A percentile compares a stretch with the other conserved stretches of the same genome.
These are phyloP conservation scores for Ramichloridium luteum DNA, from an alignment of 2,329 filamentous ascomycete genomes.

Conservation along the genomic window DNA sequence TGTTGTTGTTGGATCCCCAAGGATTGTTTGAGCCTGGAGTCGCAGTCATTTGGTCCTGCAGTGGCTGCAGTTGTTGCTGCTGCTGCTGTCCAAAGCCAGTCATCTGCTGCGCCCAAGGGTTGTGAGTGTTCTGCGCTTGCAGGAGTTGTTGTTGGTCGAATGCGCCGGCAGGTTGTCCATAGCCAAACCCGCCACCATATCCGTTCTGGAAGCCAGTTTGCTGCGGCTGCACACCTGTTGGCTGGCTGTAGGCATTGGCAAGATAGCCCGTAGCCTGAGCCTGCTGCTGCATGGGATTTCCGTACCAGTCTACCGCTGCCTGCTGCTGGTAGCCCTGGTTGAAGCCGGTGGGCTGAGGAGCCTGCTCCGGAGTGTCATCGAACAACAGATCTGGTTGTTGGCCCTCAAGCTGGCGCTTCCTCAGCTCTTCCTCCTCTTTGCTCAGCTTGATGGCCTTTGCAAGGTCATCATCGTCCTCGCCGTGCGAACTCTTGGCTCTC, in stretches of 20 bases:
- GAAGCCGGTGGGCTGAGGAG: constrained; percentile 66
- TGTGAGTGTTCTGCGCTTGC: constrained; percentile 50
- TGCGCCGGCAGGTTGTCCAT: constrained; percentile 49
- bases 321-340: constrained; percentile 98
- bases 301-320: constrained; percentile 90
- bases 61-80: constrained; percentile 38
- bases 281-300: constrained; percentile 62
- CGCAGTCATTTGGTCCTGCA: constrained; percentile 47
- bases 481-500: constrained; percentile 39
- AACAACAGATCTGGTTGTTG: constrained; percentile 67
- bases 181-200: constrained; percentile 53
- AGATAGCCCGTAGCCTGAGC: constrained; percentile 49
- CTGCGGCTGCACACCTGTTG: constrained; percentile 56
- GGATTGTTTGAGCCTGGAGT: constrained; percentile 88
- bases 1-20: constrained; percentile 54
- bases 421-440: constrained; percentile 81
- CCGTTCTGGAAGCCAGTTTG: constrained; percentile 57
- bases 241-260: constrained; percentile 61
- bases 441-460: constrained; percentile 92
- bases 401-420: constrained; percentile 75
- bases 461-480: constrained; percentile 58
- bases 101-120: constrained; percentile 28
- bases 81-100: constrained; percentile 47
- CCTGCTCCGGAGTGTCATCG: constrained; percentile 57
- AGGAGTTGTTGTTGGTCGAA: constrained; percentile 50